Conservation (phyloP, 2,329 filamentous ascomycete species). For the Ophiocordyceps camponoti-leonardi region DNA sequence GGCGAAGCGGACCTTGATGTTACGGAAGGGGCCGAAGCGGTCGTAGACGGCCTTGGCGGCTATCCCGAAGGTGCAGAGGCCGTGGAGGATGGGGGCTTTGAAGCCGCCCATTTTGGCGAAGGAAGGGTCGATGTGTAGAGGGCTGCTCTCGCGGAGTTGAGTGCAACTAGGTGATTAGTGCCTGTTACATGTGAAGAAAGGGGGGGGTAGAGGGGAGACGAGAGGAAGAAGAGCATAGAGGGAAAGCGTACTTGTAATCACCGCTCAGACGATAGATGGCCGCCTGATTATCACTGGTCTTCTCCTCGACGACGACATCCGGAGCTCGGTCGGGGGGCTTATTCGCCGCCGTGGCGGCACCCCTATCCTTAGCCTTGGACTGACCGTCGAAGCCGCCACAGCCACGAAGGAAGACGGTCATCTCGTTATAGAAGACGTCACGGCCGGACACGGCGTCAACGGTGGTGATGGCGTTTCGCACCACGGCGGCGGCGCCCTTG, state of each 20-base stretch:
- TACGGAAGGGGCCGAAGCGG: constrained; percentile 68
- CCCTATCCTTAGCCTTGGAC: constrained; percentile 60
- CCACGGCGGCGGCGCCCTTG: constrained; percentile 79
- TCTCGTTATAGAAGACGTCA: constrained; percentile 93
- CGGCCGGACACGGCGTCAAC: constrained; percentile 73
- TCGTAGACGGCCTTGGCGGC: constrained; percentile 80
- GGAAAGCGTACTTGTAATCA: constrained; percentile 58
- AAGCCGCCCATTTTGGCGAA: constrained; percentile 95
- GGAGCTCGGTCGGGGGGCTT: constrained; percentile 59
- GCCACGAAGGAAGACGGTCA: constrained; percentile 80
- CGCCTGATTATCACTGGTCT: constrained; percentile 80
- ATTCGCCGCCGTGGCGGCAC: constrained; percentile 65
- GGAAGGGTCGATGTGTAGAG: constrained; percentile 83
- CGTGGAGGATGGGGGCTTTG: constrained; percentile 85
- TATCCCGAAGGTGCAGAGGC: constrained; percentile 89
- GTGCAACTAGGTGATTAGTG: no score
- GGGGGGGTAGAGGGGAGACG: background rate
- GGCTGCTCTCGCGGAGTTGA: constrained; percentile 22
- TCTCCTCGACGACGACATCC: constrained; percentile 69
- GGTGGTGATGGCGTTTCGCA: constrained; percentile 66
- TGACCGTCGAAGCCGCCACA: constrained; percentile 80
- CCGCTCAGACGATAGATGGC: constrained; percentile 85
- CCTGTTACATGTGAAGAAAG: background rate
- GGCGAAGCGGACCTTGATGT: constrained; percentile 84
- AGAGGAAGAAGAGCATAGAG: background rate